These are phyloP conservation scores for Cyberlindnera xylosilytica DNA, from an alignment of 805 yeast genomes.

Conservation along the genomic window DNA sequence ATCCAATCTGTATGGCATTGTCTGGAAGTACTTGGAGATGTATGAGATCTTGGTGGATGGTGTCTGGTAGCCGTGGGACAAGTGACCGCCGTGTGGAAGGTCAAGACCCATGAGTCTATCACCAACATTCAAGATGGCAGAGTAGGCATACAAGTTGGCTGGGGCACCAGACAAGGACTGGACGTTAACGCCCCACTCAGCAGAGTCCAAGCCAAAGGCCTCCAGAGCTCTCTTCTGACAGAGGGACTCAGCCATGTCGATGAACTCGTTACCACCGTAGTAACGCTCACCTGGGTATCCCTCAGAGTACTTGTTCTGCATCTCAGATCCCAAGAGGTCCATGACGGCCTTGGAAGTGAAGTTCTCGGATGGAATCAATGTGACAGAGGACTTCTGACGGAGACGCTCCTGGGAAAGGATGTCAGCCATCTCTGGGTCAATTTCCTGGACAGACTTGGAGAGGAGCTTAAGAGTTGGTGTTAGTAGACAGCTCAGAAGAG, in stretches of 20 bases:
- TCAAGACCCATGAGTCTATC: constrained; percentile 97
- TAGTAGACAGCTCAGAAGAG: neutral
- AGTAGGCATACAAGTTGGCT: constrained; percentile 90
- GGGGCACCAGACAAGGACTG: constrained; percentile 96
- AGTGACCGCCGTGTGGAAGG: constrained; percentile 97
- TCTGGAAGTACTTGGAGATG: constrained; percentile 91
- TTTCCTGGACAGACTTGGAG: constrained; percentile 36
- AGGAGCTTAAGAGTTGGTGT: constrained; percentile 7
- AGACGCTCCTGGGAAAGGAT: constrained; percentile 76
- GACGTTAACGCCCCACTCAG: constrained; percentile 95
- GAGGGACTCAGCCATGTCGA: constrained; percentile 86
- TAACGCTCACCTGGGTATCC: constrained; percentile 99
- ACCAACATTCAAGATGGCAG: constrained; percentile 82
- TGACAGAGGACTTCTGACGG: constrained; percentile 93
- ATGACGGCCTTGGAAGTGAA: constrained; percentile 95
- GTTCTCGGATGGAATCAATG: constrained; percentile 94
- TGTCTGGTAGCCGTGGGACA: constrained; percentile 96
- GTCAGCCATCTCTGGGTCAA: constrained; percentile 76
- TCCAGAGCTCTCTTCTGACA: constrained; percentile 92
- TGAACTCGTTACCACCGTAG: constrained; percentile 97
- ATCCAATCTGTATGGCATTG: constrained; percentile 95
- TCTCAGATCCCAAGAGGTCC: constrained; percentile 95
- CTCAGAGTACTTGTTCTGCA: constrained; percentile 98
- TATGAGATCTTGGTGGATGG: constrained; percentile 84
- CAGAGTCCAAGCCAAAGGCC: constrained; percentile 73